Evolutionary conservation across 768 basidiomycete species (phyloP), one percentile per base, ranked within the genome.

Genomic region (Boletus insuetus): DNA sequence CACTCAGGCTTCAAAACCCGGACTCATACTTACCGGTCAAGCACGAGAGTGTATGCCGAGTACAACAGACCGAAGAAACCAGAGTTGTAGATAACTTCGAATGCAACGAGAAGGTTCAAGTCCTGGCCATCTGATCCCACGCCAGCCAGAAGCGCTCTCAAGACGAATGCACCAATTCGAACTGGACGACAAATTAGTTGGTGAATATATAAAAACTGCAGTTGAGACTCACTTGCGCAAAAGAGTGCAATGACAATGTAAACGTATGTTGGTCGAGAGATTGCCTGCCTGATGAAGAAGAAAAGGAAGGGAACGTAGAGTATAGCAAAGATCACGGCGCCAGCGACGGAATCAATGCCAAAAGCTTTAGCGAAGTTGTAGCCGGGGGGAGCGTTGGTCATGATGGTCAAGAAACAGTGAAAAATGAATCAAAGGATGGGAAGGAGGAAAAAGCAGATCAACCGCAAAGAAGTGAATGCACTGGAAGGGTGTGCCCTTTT

Each of bases 61-160:
- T 70, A 73, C 9, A 74, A 46, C 39, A 74, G 48, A 57, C 67
- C 69, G 24, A 70, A 74, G 67, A 74, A 72, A 41, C 72, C 73
- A 17, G 68, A 63, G 43, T 67, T 72, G 56, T 74, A 74, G 19
- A 74, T 32, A 51, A 73, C 55, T 51, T 66, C 59, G 47, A 64
- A 65, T n/a, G 72, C 57, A 47, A 72, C 56, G 29, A 71, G 46
- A 34, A 65, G 31, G 22, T 59, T 49, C 31, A 64, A 20, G 24
- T 68, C 55, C 48, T 71, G 34, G 6, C 61, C 67, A 2, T 61
- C 67, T 6, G 53, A 49, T 20, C 50, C 34, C 19, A 64, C 64
- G 4, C 58, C 56, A 31, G 73, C 71, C 24, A 73, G 57, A 19
- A 64, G 29, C 11, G 71, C 65, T 45, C 72, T 60, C 34, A 73